Evolutionary conservation across 768 basidiomycete species (phyloP), one percentile per base, ranked within the genome.

Genomic region (Russula sp.): DNA sequence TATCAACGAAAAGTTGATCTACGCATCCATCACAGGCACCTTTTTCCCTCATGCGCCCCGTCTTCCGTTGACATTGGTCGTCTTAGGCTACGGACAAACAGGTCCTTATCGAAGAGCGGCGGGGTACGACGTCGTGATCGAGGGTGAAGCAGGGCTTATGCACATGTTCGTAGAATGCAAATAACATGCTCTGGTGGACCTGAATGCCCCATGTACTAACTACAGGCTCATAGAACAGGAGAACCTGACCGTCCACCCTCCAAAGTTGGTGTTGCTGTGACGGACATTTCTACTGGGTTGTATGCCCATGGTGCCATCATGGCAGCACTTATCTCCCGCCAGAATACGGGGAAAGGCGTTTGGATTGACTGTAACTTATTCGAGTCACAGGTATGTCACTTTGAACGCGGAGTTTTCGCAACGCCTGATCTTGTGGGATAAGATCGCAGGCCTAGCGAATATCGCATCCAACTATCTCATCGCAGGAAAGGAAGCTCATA

Each of bases 201-300:
- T 58, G 57, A 58, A n/a, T 56, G 61, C 18, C 56, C 36, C 56
- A 45, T 66, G 65, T 47, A 57, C 63, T 65, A 34, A 64, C 66
- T 36, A 7, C n/a, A 22, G 6, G 32, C 61, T 50, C 29, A 36
- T 65, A 92, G 90, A 66, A 98, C 94, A 16, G 94, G 94, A 53
- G 95, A 96, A 74, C 79, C 86, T 9, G 86, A 88, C 68, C 85
- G 93, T 10, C 82, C 84, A 16, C 95, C 94, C 4, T 86, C 83
- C 70, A 97, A 98, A 73, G 94, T 96, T n/a, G 95, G 95, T 9
- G 94, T 97, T 32, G 94, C 95, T 1, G 87, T 87, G 6, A 96
- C 93, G 13, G 95, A 94, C 73, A 82, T 94, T 56, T 85, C 90
- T 49, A 93, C 88, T 25, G 88, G 88, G 2, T 78, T 98, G 29